Percentiles rank a stretch among this genome's conserved stretches.
phyloP scores from a whole-genome alignment of 176 grass and related monocot genomes.

The Alopecurus myosuroides region DNA sequence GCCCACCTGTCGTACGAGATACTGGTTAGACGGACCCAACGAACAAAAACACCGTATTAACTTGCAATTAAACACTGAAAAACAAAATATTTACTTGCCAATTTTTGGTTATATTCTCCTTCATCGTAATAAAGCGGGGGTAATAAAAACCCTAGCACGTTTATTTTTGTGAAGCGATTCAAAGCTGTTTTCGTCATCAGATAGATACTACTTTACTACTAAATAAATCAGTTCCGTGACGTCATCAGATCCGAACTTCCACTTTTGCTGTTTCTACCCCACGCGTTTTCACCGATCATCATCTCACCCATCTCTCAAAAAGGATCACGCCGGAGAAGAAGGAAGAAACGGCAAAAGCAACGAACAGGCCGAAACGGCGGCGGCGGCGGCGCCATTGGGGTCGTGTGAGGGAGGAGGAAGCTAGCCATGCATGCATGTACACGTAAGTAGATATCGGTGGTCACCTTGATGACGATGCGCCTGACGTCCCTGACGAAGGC shows the following conservation, averaged over 20 bases:
- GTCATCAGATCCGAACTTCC: background rate
- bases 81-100: background rate
- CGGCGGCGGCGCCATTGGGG: background rate
- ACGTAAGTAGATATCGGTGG: background rate
- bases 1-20: conserved; percentile 49
- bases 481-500: conserved; percentile 68
- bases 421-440: background rate
- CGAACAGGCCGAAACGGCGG: background rate
- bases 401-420: background rate
- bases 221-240: background rate
- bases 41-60: background rate
- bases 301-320: background rate
- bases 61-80: background rate
- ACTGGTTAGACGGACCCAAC: background rate
- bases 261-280: background rate
- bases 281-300: background rate
- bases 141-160: background rate
- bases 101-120: background rate
- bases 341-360: background rate
- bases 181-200: background rate
- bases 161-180: background rate
- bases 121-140: background rate
- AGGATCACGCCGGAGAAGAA: background rate
- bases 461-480: conserved; percentile 82
- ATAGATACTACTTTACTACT: background rate